Evolutionary conservation across 805 yeast species (phyloP), one percentile per base, ranked within the genome.

Genomic region (Lipomyces spencermartinsiae): DNA sequence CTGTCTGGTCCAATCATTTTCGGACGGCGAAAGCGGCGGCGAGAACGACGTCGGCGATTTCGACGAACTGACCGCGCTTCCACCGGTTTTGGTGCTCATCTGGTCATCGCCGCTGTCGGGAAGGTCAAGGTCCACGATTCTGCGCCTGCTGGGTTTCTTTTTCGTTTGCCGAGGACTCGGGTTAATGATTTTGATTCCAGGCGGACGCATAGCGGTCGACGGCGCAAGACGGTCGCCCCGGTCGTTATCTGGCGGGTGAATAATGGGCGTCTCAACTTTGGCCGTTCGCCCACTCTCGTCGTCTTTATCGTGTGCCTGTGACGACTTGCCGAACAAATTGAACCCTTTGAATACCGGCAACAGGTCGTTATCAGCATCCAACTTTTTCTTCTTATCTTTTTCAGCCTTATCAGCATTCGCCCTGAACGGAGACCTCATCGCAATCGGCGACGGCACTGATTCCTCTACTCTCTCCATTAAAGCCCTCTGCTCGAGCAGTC

Each of bases 401-500:
- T 10, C 39, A 4, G 22, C 37, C 12, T 19, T n/a, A 12, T 19
- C 25, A 16, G 35, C 34, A 14, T 31, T 34, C 35, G 8, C 9
- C 8, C 25, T 35, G n/a, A 54, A 12, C 29, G 49, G n/a, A 19
- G 25, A 3, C 46, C 65, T 53, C 12, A 34, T 34, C 2, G 58
- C 51, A 16, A 54, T 16, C 10, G 67, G 66, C n/a, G 72, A 61
- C 22, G 70, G 70, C 2, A 65, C 58, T 35, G 25, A 19, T 54
- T 68, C 72, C 55, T 61, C 61, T 1, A 61, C 73, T 4, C 76
- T 62, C 31, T 73, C 71, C 16, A 35, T 53, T 35, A 75, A 60
- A 9, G 60, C 63, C 12, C 75, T 64, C 54, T 68, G 72, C 61
- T 74, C 76, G 5, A 74, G 54, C 37, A 74, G n/a, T 12, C 76